Evolutionary conservation across 1,284 basidiomycete genomes (phyloP).

Genomic region (Ustilago shanxiensis): DNA sequence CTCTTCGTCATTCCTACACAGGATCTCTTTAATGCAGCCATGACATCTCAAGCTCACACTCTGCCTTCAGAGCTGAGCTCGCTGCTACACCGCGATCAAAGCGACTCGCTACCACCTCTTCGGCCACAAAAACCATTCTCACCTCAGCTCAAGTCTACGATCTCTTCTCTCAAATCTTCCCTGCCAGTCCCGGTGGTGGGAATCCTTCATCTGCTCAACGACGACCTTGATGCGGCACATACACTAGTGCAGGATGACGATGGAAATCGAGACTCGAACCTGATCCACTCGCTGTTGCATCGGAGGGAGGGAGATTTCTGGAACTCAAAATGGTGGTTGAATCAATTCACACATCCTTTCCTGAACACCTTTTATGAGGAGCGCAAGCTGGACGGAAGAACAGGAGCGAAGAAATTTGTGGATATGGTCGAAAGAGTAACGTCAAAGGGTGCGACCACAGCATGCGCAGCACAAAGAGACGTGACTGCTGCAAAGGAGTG

Average conservation of each 20-base stretch:
- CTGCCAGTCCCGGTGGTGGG: conserved; percentile 20
- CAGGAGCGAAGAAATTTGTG: conserved; percentile 48
- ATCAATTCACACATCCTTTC: conserved; percentile 42
- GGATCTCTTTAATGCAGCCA: not conserved
- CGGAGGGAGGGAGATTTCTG: conserved; percentile 56
- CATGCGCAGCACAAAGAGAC: conserved; percentile 49
- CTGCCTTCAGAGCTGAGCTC: conserved; percentile 15
- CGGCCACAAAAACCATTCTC: conserved; percentile 35
- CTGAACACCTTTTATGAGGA: conserved; percentile 23
- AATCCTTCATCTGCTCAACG: conserved; percentile 56
- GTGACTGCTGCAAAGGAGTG: conserved; percentile 31
- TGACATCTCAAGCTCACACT: not conserved
- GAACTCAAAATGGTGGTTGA: conserved; percentile 61
- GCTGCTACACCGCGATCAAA: conserved; percentile 16
- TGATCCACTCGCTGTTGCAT: conserved; percentile 56
- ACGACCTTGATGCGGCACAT: conserved; percentile 53
- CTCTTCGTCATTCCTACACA: not conserved
- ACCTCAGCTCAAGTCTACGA: conserved; percentile 14
- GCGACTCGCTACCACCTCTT: conserved; percentile 32
- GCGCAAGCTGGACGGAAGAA: conserved; percentile 18
- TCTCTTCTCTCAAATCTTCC: conserved; percentile 10
- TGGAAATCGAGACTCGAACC: conserved; percentile 30
- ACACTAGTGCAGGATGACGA: conserved; percentile 53
- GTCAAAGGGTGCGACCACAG: conserved; percentile 38
- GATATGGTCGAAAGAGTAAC: conserved; percentile 47